phyloP scores from a whole-genome alignment of 192 early-diverging fungal species.

The Gryganskiella cystojenkinii region DNA sequence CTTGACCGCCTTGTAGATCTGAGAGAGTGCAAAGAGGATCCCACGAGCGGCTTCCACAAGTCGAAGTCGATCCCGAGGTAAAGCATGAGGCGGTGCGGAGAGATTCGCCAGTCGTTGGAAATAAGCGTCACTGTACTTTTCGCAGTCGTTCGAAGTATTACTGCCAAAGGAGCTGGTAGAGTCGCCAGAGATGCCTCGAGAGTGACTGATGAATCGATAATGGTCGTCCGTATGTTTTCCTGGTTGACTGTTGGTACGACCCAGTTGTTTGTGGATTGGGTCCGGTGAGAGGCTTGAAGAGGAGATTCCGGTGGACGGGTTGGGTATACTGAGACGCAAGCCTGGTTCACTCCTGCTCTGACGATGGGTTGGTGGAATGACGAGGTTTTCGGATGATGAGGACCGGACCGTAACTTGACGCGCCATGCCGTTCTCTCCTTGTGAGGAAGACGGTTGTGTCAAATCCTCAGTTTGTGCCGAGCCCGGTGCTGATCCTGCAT shows the following conservation, averaged over 20 bases:
- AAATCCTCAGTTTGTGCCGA: too few relatives aligned
- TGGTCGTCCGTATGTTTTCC: slow-evolving; percentile 19
- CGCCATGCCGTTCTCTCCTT: too few relatives aligned
- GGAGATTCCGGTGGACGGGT: neutral
- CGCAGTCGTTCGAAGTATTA: slow-evolving; percentile 39
- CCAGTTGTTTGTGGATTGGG: slow-evolving; percentile 1
- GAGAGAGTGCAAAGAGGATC: slow-evolving; percentile 57
- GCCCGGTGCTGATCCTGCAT: too few relatives aligned
- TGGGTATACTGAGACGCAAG: slow-evolving; percentile 28
- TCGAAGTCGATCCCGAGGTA: slow-evolving; percentile 37
- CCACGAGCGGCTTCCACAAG: slow-evolving; percentile 54
- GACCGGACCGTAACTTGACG: slow-evolving; percentile 5
- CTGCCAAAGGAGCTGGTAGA: slow-evolving; percentile 50
- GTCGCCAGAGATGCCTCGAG: slow-evolving; percentile 52
- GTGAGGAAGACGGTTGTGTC: too few relatives aligned
- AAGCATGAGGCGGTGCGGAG: slow-evolving; percentile 25
- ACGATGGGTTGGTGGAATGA: slow-evolving; percentile 15
- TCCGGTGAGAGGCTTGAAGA: slow-evolving; percentile 17
- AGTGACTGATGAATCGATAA: slow-evolving; percentile 47
- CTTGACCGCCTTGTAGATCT: slow-evolving; percentile 54
- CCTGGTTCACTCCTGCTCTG: slow-evolving; percentile 41
- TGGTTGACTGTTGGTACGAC: slow-evolving; percentile 30
- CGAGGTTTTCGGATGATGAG: slow-evolving; percentile 20
- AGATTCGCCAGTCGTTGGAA: slow-evolving; percentile 48
- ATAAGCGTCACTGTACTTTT: slow-evolving; percentile 50